Evolutionary conservation across 305 asterid genomes (phyloP).

Genomic region (Fraxinus floribunda): DNA sequence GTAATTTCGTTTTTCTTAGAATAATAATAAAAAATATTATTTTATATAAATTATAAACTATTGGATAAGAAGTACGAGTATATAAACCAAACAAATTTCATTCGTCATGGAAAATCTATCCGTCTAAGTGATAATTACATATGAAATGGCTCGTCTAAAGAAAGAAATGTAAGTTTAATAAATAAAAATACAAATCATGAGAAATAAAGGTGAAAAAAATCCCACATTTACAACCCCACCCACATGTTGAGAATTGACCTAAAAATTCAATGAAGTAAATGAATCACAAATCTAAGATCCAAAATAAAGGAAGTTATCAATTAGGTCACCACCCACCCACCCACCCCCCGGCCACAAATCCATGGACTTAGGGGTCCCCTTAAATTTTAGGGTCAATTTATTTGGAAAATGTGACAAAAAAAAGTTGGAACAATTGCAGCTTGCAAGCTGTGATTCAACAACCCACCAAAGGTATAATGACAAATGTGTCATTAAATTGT

Average conservation of each 20-base stretch:
- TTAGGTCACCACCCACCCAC: slow-evolving; percentile 10
- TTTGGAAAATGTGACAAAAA: slow-evolving; percentile 29
- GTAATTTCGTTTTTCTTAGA: not conserved
- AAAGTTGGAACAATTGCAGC: not conserved
- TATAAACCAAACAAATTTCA: not conserved
- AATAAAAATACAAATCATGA: not conserved
- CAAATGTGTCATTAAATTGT: not conserved
- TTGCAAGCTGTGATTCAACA: not conserved
- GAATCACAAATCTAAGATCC: slow-evolving; percentile 17
- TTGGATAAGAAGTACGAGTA: not conserved
- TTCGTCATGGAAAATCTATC: not conserved
- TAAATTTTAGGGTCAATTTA: slow-evolving; percentile 44
- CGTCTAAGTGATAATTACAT: not conserved
- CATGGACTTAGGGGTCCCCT: slow-evolving; percentile 20
- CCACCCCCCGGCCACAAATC: slow-evolving; percentile 4
- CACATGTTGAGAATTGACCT: too few species aligned
- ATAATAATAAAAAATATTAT: too few species aligned
- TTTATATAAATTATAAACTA: not conserved
- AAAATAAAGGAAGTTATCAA: slow-evolving; percentile 11
- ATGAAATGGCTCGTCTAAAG: not conserved
- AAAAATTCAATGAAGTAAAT: too few species aligned
- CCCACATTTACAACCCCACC: not conserved
- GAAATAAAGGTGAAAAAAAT: not conserved
- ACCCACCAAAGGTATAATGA: not conserved
- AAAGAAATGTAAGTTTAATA: not conserved